Percentiles rank a stretch among this genome's conserved stretches.
phyloP scores from a whole-genome alignment of 2,329 filamentous ascomycete species.

The Ophiognomonia clavigignenti-juglandacearum region DNA sequence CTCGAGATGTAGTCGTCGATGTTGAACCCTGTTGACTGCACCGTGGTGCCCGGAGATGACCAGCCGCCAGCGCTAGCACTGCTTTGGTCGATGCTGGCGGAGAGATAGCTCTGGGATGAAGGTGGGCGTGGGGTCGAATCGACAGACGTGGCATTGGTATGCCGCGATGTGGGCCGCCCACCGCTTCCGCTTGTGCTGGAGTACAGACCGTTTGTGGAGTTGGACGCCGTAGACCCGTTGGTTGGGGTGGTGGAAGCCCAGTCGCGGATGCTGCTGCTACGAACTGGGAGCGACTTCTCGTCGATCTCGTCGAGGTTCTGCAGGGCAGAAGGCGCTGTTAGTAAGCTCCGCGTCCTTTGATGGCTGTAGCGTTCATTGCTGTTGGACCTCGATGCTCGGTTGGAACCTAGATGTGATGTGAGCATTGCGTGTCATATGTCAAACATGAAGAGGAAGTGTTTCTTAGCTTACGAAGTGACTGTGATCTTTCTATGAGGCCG shows the following conservation, averaged over 20 bases:
- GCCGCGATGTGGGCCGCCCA: conserved; percentile 34
- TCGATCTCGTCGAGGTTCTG: conserved; percentile 29
- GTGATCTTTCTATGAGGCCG: neutral
- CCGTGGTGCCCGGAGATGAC: conserved; percentile 11
- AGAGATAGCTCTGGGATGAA: conserved; percentile 12
- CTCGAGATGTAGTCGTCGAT: conserved; percentile 35
- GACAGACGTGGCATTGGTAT: conserved; percentile 41
- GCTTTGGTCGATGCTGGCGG: conserved; percentile 13
- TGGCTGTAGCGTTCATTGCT: conserved; percentile 19
- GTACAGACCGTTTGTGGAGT: conserved; percentile 31
- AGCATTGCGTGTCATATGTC: neutral
- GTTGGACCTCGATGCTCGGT: conserved; percentile 5
- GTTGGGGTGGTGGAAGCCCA: conserved; percentile 39
- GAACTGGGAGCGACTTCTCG: conserved; percentile 29
- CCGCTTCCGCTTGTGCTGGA: conserved; percentile 5
- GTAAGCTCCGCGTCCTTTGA: conserved; percentile 20
- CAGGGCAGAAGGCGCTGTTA: conserved; percentile 17
- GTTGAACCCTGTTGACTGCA: conserved; percentile 24
- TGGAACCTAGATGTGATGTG: conserved; percentile 1
- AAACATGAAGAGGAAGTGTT: neutral
- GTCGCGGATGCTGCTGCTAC: conserved; percentile 31
- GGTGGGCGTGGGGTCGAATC: conserved; percentile 26
- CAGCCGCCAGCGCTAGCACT: conserved; percentile 7
- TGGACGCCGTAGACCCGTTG: conserved; percentile 33
- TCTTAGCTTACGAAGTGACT: conserved; percentile 6